These are phyloP conservation scores for Fraxinus ornus DNA, from an alignment of 305 asterid genomes.

Conservation along the genomic window DNA sequence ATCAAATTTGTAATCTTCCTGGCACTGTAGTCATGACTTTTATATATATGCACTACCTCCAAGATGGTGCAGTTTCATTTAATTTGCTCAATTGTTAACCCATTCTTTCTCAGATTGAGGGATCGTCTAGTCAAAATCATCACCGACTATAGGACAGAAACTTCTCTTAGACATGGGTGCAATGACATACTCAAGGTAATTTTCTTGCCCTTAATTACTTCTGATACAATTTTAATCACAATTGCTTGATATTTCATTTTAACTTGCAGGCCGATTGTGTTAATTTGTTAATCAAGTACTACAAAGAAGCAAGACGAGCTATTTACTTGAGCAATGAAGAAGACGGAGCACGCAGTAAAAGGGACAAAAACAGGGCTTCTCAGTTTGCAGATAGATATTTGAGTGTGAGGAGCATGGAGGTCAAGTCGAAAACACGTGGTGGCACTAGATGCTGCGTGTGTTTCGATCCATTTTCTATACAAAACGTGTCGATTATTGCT, in stretches of 20 bases:
- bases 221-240: neutral
- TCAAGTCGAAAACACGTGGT: constrained; percentile 77
- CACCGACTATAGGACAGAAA: constrained; percentile 97
- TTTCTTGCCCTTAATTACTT: neutral
- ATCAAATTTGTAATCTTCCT: neutral
- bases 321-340: constrained; percentile 76
- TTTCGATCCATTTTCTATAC: constrained; percentile 83
- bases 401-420: constrained; percentile 54
- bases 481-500: constrained; percentile 53
- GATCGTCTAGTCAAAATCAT: constrained; percentile 92
- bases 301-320: constrained; percentile 91
- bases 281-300: constrained; percentile 75
- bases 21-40: neutral
- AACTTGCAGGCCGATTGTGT: constrained; percentile 86
- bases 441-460: constrained; percentile 94
- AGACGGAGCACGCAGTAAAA: constrained; percentile 51
- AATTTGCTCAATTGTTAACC: neutral
- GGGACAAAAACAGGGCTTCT: constrained; percentile 39
- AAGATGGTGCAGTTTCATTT: neutral
- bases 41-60: neutral
- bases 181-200: constrained; percentile 89
- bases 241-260: constrained; percentile 1
- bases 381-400: constrained; percentile 44
- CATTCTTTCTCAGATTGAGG: constrained; percentile 64
- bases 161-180: constrained; percentile 93